phyloP scores from a whole-genome alignment of 257 asterid species.

The Agastache rugosa region DNA sequence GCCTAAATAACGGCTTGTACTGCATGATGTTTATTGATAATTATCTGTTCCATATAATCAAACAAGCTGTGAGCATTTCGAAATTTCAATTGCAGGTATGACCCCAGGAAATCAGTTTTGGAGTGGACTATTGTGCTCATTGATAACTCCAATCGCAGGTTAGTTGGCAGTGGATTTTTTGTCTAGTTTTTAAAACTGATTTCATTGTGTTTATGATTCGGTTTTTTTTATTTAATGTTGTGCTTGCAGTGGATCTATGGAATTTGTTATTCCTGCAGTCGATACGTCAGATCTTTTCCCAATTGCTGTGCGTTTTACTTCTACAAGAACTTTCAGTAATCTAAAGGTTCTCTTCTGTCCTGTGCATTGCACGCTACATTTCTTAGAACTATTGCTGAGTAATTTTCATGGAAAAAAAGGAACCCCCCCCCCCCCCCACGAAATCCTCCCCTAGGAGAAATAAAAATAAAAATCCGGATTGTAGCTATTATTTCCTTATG shows the following conservation, averaged over 20 bases:
- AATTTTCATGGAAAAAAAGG: background rate
- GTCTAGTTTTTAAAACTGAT: constrained; percentile 1
- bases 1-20: constrained; percentile 15
- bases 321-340: constrained; percentile 79
- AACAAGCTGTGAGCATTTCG: constrained; percentile 25
- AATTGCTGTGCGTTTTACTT: constrained; percentile 73
- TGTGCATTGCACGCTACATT: background rate
- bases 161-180: constrained; percentile 32
- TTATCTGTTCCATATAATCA: constrained; percentile 8
- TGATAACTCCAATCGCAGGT: constrained; percentile 96
- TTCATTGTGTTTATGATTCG: constrained; percentile 13
- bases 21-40: constrained; percentile 18
- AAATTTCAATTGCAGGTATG: constrained; percentile 61
- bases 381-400: background rate
- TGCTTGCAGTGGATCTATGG: constrained; percentile 88
- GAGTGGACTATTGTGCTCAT: constrained; percentile 92
- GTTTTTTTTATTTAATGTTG: constrained; percentile 37
- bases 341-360: constrained; percentile 61
- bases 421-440: background rate
- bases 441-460: too few relatives aligned
- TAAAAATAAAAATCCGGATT: background rate
- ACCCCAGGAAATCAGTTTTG: constrained; percentile 77
- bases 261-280: constrained; percentile 80
- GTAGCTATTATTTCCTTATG: background rate
- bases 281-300: constrained; percentile 85